Evolutionary conservation across 2,329 filamentous ascomycete species (phyloP).

Genomic region (Venturiaceae sp.): DNA sequence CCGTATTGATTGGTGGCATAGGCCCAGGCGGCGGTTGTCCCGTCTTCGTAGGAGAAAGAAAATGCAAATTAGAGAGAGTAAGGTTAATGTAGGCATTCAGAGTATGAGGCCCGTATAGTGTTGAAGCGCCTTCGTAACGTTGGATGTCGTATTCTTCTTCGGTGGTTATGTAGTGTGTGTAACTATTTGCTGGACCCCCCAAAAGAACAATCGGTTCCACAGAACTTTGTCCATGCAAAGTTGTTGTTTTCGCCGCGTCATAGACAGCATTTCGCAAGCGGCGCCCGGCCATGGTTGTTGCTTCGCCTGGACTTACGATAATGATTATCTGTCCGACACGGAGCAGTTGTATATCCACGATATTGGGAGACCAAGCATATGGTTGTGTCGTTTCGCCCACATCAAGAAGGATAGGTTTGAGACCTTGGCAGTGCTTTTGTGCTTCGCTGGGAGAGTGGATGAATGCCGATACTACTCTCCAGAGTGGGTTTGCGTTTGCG

Average conservation of each 20-base stretch:
- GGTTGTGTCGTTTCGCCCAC: slow-evolving; percentile 71
- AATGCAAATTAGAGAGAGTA: slow-evolving; percentile 61
- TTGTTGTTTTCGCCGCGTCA: slow-evolving; percentile 37
- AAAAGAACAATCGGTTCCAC: slow-evolving; percentile 52
- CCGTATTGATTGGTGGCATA: slow-evolving; percentile 67
- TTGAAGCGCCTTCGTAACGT: slow-evolving; percentile 91
- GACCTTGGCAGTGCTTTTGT: slow-evolving; percentile 66
- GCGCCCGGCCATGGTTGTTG: slow-evolving; percentile 84
- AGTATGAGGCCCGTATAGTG: slow-evolving; percentile 74
- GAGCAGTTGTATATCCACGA: slow-evolving; percentile 79
- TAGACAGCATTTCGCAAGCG: slow-evolving; percentile 70
- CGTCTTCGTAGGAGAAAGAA: slow-evolving; percentile 35
- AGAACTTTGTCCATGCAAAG: slow-evolving; percentile 19
- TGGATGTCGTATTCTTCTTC: slow-evolving; percentile 75
- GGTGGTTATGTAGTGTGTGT: slow-evolving; percentile 73
- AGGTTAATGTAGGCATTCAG: slow-evolving; percentile 82
- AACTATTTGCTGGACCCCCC: slow-evolving; percentile 83
- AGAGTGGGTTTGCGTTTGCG: slow-evolving; percentile 69
- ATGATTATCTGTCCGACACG: slow-evolving; percentile 79
- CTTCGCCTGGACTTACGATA: slow-evolving; percentile 77
- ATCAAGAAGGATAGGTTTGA: slow-evolving; percentile 80
- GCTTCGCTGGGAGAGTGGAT: slow-evolving; percentile 60
- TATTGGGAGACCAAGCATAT: slow-evolving; percentile 83
- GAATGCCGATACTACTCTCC: slow-evolving; percentile 64
- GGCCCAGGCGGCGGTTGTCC: slow-evolving; percentile 42